Base-by-base conservation (phyloP, 768 basidiomycete genomes). In the Kwoniella europaea region DNA sequence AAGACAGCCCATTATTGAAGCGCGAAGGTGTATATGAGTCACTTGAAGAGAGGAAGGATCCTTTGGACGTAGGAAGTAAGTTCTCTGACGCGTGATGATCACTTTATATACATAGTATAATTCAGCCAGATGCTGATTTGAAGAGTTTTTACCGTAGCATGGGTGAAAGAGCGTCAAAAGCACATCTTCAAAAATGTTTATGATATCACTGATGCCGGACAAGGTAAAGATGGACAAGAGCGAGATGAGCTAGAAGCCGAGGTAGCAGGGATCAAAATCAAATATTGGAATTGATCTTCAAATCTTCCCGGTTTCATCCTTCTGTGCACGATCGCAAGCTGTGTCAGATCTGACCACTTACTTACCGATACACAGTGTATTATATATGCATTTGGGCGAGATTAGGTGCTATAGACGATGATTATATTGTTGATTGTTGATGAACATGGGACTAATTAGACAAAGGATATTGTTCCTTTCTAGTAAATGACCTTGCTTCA, bases 1-100 rank as follows among this genome's bases (percentile, higher is more conserved):
- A 65, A 41, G 41, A 56, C 29, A 65, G 64, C 27, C 64, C 52
- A 10, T 56, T 65, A 24, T 43, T 65, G n/a, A 24, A 65, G 41
- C 50, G 64, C 4, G 43, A 65, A 16, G 64, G 64, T 3, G 64
- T 65, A 16, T 57, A 57, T 43, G 64, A 65, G 27, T 10, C 59
- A 16, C 20, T 61, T 10, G 59, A 61, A 61, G 59, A 61, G 35
- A 61, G 59, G 35, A 35, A 61, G 10, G 42, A 29, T 29, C 59
- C 59, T 43, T 35, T 61, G 35, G 20, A 10, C 16, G 59, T 61
- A 3, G 59, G 24, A 15, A 43, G 59, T 61, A 27, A 61, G 59
- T 61, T 50, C 15, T 15, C 46, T 50, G 46, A 50, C 5, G 6
- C 35, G 35, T 7, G 6, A 7, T 35, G 35, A 7, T 35, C 35